Percentiles rank a stretch among this genome's conserved stretches.
phyloP scores from a whole-genome alignment of 345 rosid species.

The Bruguiera sexangula region DNA sequence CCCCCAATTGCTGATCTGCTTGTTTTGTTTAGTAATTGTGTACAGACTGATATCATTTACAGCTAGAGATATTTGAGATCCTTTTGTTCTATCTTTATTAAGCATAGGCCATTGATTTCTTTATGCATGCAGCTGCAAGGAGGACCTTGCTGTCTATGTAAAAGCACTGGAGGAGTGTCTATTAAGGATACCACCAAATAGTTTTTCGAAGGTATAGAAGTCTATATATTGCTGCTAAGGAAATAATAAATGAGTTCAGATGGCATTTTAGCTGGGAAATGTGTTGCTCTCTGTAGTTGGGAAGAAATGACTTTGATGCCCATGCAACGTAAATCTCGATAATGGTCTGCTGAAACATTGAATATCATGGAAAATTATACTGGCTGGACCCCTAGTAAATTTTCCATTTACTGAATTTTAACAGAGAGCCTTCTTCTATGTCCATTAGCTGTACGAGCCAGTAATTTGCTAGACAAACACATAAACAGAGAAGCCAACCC shows the following conservation, averaged over 20 bases:
- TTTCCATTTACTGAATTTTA: not conserved
- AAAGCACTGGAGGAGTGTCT: slow-evolving; percentile 72
- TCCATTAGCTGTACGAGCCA: too few relatives aligned
- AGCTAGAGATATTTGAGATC: not conserved
- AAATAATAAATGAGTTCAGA: not conserved
- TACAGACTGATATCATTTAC: not conserved
- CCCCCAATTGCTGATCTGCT: not conserved
- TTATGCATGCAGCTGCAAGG: slow-evolving; percentile 51
- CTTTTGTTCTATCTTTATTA: not conserved
- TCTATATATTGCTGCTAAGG: not conserved
- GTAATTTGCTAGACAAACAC: too few relatives aligned
- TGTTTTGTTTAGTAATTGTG: slow-evolving; percentile 1
- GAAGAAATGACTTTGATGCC: not conserved
- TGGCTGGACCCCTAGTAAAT: not conserved
- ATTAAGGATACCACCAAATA: slow-evolving; percentile 70
- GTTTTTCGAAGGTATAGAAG: slow-evolving; percentile 68
- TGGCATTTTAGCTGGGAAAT: not conserved
- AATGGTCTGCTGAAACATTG: not conserved
- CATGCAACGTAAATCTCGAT: not conserved
- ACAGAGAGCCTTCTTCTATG: not conserved
- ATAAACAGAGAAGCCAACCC: too few relatives aligned
- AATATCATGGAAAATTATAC: too few relatives aligned
- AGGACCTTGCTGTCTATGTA: slow-evolving; percentile 66
- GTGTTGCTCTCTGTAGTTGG: not conserved
- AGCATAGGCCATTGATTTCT: slow-evolving; percentile 9